These are phyloP conservation scores for Ploettnerulaceae sp. DNA, from an alignment of 2,329 filamentous ascomycete species.

Conservation along the genomic window DNA sequence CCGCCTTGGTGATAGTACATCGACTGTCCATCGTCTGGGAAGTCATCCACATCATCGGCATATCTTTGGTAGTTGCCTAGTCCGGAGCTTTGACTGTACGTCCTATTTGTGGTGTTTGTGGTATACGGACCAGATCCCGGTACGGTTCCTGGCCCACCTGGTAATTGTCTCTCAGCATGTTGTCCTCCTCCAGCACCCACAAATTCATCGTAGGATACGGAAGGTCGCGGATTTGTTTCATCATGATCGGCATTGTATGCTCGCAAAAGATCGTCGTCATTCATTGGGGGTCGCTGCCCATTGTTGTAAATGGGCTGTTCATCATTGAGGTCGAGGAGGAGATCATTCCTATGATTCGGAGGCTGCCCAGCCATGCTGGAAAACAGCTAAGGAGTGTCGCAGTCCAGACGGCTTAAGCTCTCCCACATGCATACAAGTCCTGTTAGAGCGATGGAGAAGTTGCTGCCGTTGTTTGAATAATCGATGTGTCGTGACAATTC, in stretches of 20 bases:
- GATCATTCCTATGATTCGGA: constrained; percentile 45
- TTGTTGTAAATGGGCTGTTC: constrained; percentile 66
- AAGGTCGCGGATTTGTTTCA: constrained; percentile 64
- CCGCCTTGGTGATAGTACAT: constrained; percentile 73
- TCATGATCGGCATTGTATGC: constrained; percentile 62
- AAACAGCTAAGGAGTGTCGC: constrained; percentile 27
- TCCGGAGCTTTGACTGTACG: constrained; percentile 68
- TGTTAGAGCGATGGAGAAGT: background rate
- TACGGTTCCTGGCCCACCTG: constrained; percentile 31
- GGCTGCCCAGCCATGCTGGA: constrained; percentile 57
- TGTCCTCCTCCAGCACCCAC: constrained; percentile 62
- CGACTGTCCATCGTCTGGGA: constrained; percentile 70
- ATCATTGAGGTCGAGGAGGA: constrained; percentile 71
- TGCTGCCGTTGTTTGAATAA: background rate
- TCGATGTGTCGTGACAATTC: constrained; percentile 1
- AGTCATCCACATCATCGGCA: constrained; percentile 80
- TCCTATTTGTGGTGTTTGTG: constrained; percentile 18
- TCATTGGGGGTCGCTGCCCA: constrained; percentile 72
- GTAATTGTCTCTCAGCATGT: constrained; percentile 41
- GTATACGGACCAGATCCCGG: constrained; percentile 27
- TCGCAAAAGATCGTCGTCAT: constrained; percentile 75
- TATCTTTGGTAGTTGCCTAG: constrained; percentile 88
- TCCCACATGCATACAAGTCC: constrained; percentile 20
- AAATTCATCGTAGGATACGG: constrained; percentile 92
- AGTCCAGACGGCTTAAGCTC: constrained; percentile 23